Percentiles rank a stretch among this genome's conserved stretches.
These are phyloP conservation scores for Calonectria pseudoturangicola DNA, from an alignment of 2,329 filamentous ascomycete genomes.

Conservation along the genomic window DNA sequence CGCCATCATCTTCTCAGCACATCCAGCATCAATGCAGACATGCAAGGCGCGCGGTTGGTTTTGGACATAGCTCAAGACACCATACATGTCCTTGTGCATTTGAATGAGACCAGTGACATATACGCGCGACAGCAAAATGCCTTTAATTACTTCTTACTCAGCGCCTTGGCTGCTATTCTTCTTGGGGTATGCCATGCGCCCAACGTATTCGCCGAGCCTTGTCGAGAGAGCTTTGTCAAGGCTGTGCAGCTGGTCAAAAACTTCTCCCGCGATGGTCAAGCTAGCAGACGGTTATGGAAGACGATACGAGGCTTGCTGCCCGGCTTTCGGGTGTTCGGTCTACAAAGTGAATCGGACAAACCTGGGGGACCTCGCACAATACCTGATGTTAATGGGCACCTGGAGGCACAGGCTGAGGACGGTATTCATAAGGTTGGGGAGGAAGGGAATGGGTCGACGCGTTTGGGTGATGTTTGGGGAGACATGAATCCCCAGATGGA, in stretches of 20 bases:
- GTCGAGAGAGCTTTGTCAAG: slow-evolving; percentile 57
- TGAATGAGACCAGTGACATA: slow-evolving; percentile 54
- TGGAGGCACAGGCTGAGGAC: slow-evolving; percentile 9
- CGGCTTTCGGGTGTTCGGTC: slow-evolving; percentile 53
- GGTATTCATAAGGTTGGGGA: neutral
- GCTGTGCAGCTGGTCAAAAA: slow-evolving; percentile 58
- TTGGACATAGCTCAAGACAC: slow-evolving; percentile 58
- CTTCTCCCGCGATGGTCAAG: slow-evolving; percentile 57
- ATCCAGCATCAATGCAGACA: slow-evolving; percentile 60
- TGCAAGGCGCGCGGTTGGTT: slow-evolving; percentile 60
- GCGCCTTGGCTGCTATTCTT: slow-evolving; percentile 55
- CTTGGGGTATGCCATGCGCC: slow-evolving; percentile 66
- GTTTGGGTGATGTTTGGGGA: slow-evolving; percentile 32
- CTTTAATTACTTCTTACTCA: slow-evolving; percentile 56
- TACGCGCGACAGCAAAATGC: slow-evolving; percentile 55
- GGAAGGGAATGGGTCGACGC: neutral
- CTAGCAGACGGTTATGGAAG: slow-evolving; percentile 60
- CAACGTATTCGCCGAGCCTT: slow-evolving; percentile 61
- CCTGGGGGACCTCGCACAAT: slow-evolving; percentile 3
- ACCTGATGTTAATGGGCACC: neutral
- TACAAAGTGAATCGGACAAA: slow-evolving; percentile 45
- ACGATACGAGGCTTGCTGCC: slow-evolving; percentile 60
- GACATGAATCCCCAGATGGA: neutral
- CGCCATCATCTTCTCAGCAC: slow-evolving; percentile 64
- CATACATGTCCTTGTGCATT: slow-evolving; percentile 53